Percentiles rank a stretch among this genome's conserved stretches.
Conservation (phyloP, 1,284 basidiomycete species). For the Ustilago hordei region DNA sequence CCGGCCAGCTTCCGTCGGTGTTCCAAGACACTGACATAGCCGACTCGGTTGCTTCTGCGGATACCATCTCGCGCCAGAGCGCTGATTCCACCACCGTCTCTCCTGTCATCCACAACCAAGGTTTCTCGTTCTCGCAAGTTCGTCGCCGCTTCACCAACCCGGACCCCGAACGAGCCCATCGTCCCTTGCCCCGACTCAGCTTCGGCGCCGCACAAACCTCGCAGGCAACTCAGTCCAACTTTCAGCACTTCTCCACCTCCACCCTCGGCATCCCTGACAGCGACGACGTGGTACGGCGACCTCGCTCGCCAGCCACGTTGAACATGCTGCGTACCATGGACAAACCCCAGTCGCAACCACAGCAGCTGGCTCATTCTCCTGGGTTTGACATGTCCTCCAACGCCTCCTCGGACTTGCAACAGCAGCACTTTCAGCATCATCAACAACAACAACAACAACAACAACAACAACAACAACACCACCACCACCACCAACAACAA, state of each 20-base stretch:
- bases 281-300: conserved; percentile 28
- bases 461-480: conserved; percentile 14
- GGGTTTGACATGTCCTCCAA: conserved; percentile 17
- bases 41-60: conserved; percentile 23
- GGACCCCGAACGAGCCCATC: conserved; percentile 15
- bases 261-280: conserved; percentile 19
- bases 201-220: conserved; percentile 32
- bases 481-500: conserved; percentile 11
- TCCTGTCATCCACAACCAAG: conserved; percentile 19
- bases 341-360: conserved; percentile 18
- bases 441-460: conserved; percentile 28
- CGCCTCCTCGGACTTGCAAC: conserved; percentile 27
- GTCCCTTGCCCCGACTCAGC: conserved; percentile 30
- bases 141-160: conserved; percentile 44
- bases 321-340: conserved; percentile 29
- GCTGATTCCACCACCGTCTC: conserved; percentile 26
- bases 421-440: conserved; percentile 24
- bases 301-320: conserved; percentile 38
- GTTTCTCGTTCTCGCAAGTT: conserved; percentile 17
- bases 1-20: conserved; percentile 36
- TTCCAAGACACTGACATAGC: conserved; percentile 30
- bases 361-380: conserved; percentile 29
- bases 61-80: conserved; percentile 24
- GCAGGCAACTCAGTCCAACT: conserved; percentile 16
- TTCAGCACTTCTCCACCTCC: conserved; percentile 13